phyloP scores from a whole-genome alignment of 75 land plant genomes.

The Gnetum montanum region DNA sequence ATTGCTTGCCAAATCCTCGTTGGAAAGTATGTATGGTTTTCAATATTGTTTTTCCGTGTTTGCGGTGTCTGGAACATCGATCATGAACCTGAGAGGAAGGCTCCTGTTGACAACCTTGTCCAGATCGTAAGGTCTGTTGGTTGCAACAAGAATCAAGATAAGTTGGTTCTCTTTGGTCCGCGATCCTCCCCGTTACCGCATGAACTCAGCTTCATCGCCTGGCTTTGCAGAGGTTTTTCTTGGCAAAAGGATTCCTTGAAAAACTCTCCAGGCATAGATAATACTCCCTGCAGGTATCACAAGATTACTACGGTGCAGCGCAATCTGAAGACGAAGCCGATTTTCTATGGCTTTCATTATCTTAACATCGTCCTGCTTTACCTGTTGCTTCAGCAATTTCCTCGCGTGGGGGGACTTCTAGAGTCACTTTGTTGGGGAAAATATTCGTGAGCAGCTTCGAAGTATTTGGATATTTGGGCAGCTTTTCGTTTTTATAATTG shows the following conservation, averaged over 20 bases:
- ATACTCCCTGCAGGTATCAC: constrained; percentile 53
- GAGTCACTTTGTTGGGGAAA: too few species aligned
- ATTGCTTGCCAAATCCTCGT: constrained; percentile 77
- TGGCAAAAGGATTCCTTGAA: constrained; percentile 56
- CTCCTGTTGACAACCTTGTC: constrained; percentile 89
- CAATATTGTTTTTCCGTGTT: constrained; percentile 67
- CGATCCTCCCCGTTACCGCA: constrained; percentile 91
- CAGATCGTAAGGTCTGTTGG: constrained; percentile 90
- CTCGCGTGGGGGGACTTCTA: too few species aligned
- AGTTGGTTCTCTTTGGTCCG: constrained; percentile 84
- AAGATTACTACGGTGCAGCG: too few species aligned
- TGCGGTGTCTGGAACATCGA: constrained; percentile 70
- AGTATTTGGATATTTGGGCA: too few species aligned
- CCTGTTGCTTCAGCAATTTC: too few species aligned
- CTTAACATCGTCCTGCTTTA: too few species aligned
- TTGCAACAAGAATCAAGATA: constrained; percentile 82
- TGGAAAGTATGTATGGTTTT: constrained; percentile 66
- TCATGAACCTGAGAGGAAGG: constrained; percentile 82
- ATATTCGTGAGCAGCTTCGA: too few species aligned
- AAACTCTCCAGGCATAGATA: constrained; percentile 35
- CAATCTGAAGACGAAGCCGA: too few species aligned
- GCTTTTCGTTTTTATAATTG: too few species aligned
- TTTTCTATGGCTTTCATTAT: too few species aligned
- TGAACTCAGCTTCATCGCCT: constrained; percentile 92
- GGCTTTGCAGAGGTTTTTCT: constrained; percentile 91